Base-by-base conservation (phyloP, 1,284 basidiomycete species). In the Boletus mariae region DNA sequence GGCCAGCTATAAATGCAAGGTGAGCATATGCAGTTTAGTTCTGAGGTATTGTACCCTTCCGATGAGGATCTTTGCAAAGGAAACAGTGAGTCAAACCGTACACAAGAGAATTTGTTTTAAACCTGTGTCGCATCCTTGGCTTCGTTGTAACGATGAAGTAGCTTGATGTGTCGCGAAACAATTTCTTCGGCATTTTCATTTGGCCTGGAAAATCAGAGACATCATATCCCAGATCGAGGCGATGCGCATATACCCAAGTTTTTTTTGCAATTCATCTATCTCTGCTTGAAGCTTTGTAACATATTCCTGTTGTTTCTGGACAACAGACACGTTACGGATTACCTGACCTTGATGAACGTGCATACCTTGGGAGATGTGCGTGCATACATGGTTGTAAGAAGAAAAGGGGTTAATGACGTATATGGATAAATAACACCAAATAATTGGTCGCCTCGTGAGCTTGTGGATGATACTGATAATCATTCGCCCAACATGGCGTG, bases 41-140 rank as follows among this genome's bases (percentile, higher is more conserved):
- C 80, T 40, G 48, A 52, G 25, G 11, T 29, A 29, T 42, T 35
- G 25, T 58, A 53, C 58, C 54, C 57, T 73, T 61, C 70, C 70
- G 25, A 71, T 73, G 44, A 73, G 60, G 38, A 72, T 63, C 70
- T 70, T 53, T 40, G 25, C 25, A 32, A 35, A 40, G 43, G 34
- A 25, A 26, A 47, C 17, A 28, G 5, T 5, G 10, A 38, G 6
- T 60, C n/a, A 57, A 53, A 20, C 13, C 4, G 2, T 37, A 25
- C 26, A 10, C 7, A 32, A 41, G 28, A 47, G 25, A 41, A 53
- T 38, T 23, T 35, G 45, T 4, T 11, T 12, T 38, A 51, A 48
- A 82, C 87, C 80, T 90, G 88, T 0, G 87, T 75, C 3, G 87
- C 88, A 62, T 91, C 89, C 64, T 91, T 91, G 6, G 86, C 80